These are phyloP conservation scores for Globisporangium iwayamae DNA, from an alignment of 352 stramenopile species.

Conservation along the genomic window DNA sequence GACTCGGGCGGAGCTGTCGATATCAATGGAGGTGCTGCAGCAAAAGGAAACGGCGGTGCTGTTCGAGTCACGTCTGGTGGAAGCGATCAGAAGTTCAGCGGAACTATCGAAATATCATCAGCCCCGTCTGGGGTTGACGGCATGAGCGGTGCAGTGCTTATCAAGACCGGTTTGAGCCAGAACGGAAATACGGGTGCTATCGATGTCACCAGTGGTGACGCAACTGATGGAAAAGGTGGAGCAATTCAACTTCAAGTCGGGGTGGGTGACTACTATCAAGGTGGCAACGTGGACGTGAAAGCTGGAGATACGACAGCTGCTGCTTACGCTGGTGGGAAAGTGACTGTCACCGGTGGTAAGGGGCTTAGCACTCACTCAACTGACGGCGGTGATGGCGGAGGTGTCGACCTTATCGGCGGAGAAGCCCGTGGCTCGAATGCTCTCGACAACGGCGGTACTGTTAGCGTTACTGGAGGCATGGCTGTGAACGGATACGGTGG, in stretches of 20 bases:
- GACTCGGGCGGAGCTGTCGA: conserved; percentile 50
- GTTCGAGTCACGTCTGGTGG: conserved; percentile 44
- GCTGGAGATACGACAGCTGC: conserved; percentile 60
- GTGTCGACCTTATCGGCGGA: conserved; percentile 78
- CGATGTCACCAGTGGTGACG: conserved; percentile 39
- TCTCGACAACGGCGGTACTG: conserved; percentile 86
- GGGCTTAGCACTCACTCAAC: conserved; percentile 70
- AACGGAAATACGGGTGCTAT: conserved; percentile 37
- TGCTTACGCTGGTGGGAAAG: conserved; percentile 48
- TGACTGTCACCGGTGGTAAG: conserved; percentile 41
- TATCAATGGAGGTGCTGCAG: conserved; percentile 44
- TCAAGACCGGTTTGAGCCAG: conserved; percentile 42
- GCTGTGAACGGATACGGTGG: conserved; percentile 64
- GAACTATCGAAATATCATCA: conserved; percentile 42
- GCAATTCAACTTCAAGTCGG: conserved; percentile 56
- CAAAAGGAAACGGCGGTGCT: conserved; percentile 47
- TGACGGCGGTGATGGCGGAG: conserved; percentile 90
- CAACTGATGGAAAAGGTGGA: conserved; percentile 58
- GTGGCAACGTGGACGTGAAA: conserved; percentile 50
- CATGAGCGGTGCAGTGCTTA: conserved; percentile 50
- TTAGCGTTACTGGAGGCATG: conserved; percentile 74
- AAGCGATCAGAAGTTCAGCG: conserved; percentile 50
- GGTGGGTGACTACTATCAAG: conserved; percentile 46
- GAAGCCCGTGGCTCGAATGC: conserved; percentile 83
- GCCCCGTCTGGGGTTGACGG: conserved; percentile 44